phyloP scores from a whole-genome alignment of 306 rosid species.

The Ceratonia siliqua region DNA sequence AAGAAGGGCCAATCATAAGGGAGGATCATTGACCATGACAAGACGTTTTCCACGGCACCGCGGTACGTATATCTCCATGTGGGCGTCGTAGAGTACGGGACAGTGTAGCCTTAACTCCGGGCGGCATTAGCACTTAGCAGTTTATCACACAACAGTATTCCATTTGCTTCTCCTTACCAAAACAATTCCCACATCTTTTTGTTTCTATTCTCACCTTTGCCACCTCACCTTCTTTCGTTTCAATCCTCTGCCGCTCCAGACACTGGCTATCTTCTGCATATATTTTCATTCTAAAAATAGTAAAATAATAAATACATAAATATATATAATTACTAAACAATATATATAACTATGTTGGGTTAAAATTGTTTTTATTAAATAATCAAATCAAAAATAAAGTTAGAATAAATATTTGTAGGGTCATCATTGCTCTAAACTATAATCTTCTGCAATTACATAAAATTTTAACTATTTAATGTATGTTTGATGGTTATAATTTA shows the following conservation, averaged over 20 bases:
- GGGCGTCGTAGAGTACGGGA: background rate
- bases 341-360: no score
- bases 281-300: no score
- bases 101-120: background rate
- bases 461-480: no score
- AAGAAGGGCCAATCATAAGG: background rate
- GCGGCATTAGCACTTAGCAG: background rate
- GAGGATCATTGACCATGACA: background rate
- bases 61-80: background rate
- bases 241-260: background rate
- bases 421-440: no score
- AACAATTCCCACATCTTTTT: background rate
- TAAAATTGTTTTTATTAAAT: no score
- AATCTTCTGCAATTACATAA: no score
- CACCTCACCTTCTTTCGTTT: background rate
- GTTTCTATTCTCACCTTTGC: background rate
- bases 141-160: background rate
- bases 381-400: no score
- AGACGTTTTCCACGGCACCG: slow-evolving; percentile 14
- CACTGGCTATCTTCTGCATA: background rate
- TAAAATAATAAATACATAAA: no score
- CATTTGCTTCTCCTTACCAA: background rate
- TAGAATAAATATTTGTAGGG: no score
- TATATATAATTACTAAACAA: no score
- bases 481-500: no score